Conservation (phyloP, 2,329 filamentous ascomycete species). For the Orbilia oligospora region DNA sequence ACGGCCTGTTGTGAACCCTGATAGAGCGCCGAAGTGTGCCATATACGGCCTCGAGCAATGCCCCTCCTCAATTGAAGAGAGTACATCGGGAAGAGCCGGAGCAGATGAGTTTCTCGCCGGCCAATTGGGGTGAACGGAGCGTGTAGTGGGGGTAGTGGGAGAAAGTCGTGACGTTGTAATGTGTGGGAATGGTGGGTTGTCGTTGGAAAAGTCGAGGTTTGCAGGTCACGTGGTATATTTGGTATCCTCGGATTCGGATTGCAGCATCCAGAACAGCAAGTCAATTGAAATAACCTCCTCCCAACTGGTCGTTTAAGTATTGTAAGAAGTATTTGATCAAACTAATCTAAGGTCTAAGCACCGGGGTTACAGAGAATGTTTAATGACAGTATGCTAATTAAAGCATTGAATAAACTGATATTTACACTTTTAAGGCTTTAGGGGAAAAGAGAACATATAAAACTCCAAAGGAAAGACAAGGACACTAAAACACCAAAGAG, state of each 20-base stretch:
- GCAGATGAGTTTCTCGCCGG: background rate
- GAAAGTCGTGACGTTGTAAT: constrained; percentile 16
- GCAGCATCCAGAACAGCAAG: too few relatives aligned
- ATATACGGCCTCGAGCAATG: constrained; percentile 54
- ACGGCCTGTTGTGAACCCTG: constrained; percentile 19
- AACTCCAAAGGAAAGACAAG: constrained; percentile 51
- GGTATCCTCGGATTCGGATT: too few relatives aligned
- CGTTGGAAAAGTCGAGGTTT: constrained; percentile 41
- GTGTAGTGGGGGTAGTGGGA: background rate
- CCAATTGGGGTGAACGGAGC: background rate
- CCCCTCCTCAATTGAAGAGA: constrained; percentile 59
- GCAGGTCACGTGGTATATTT: constrained; percentile 34
- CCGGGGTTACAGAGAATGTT: too few relatives aligned
- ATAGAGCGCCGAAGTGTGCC: constrained; percentile 53
- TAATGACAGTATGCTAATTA: background rate
- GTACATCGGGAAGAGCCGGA: constrained; percentile 27
- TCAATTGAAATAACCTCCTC: too few relatives aligned
- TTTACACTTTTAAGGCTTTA: constrained; percentile 58
- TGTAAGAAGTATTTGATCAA: too few relatives aligned
- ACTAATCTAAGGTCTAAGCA: too few relatives aligned
- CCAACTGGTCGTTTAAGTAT: too few relatives aligned
- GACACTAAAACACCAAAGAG: background rate
- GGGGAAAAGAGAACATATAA: background rate
- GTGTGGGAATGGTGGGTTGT: constrained; percentile 5
- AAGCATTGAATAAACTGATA: constrained; percentile 33